phyloP scores from a whole-genome alignment of 2,329 filamentous ascomycete genomes.

The Pseudogymnoascus sp. region DNA sequence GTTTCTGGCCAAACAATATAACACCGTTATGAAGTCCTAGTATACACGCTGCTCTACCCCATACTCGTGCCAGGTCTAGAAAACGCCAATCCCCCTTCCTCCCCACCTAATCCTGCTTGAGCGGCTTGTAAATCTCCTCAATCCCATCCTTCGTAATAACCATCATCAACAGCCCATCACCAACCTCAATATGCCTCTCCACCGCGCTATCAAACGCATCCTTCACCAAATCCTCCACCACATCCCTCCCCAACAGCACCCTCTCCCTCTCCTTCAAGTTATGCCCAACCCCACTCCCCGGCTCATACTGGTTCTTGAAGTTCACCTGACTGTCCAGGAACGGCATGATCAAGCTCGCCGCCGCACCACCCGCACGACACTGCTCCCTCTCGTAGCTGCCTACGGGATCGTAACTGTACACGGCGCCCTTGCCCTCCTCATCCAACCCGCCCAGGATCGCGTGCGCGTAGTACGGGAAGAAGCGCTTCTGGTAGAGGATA shows the following conservation, averaged over 20 bases:
- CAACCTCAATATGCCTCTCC: constrained; percentile 98
- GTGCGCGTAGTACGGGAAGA: constrained; percentile 97
- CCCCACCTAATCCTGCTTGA: constrained; percentile 75
- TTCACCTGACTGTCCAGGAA: constrained; percentile 99
- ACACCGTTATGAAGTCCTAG: constrained; percentile 3
- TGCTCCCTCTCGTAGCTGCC: constrained; percentile 97
- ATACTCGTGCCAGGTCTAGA: constrained; percentile 6
- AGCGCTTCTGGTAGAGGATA: constrained; percentile 93
- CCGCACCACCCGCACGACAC: constrained; percentile 87
- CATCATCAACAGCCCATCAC: constrained; percentile 92
- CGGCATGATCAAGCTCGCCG: constrained; percentile 93
- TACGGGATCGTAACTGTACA: constrained; percentile 97
- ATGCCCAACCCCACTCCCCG: constrained; percentile 77
- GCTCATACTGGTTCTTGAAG: constrained; percentile 97
- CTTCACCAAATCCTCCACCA: constrained; percentile 82
- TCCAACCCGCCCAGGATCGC: constrained; percentile 92
- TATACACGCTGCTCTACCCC: constrained; percentile 1
- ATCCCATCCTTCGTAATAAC: constrained; percentile 84
- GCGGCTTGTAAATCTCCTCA: constrained; percentile 70
- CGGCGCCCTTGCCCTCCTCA: constrained; percentile 85
- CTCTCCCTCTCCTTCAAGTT: constrained; percentile 65
- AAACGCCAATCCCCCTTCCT: not conserved
- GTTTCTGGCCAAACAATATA: not conserved
- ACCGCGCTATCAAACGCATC: constrained; percentile 98
- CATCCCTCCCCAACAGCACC: constrained; percentile 61